phyloP scores from a whole-genome alignment of 768 basidiomycete species.

The Russula sp. region DNA sequence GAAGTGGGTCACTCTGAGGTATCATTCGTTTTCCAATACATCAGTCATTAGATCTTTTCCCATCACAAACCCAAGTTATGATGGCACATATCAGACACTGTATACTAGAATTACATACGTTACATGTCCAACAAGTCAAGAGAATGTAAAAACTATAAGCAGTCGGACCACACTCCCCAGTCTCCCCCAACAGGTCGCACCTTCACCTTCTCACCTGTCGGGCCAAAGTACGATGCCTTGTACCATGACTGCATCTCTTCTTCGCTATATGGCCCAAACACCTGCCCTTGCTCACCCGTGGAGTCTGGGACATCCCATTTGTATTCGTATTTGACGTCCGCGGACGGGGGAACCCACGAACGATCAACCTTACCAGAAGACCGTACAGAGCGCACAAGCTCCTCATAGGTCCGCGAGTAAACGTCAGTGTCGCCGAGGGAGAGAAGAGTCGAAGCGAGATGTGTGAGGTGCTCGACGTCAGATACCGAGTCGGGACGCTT shows the following conservation, averaged over 20 bases:
- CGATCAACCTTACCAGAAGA: constrained; percentile 64
- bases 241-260: constrained; percentile 80
- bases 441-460: constrained; percentile 86
- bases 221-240: constrained; percentile 78
- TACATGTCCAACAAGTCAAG: not conserved
- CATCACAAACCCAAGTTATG: constrained; percentile 19
- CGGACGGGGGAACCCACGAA: constrained; percentile 73
- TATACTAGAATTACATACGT: constrained; percentile 22
- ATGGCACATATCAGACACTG: constrained; percentile 15
- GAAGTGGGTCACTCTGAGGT: constrained; percentile 82
- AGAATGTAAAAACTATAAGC: constrained; percentile 33
- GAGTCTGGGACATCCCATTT: constrained; percentile 64
- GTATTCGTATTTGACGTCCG: constrained; percentile 76
- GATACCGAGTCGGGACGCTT: constrained; percentile 36
- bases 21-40: constrained; percentile 95
- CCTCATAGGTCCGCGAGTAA: constrained; percentile 83
- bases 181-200: constrained; percentile 63
- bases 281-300: constrained; percentile 45
- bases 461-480: constrained; percentile 77
- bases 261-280: constrained; percentile 79
- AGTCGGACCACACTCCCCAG: constrained; percentile 74
- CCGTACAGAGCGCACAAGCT: constrained; percentile 73
- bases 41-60: constrained; percentile 61
- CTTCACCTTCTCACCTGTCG: constrained; percentile 71
- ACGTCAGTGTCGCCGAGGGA: constrained; percentile 82